Evolutionary conservation across 2,329 filamentous ascomycete species (phyloP).

Genomic region (Monosporascus sp.): DNA sequence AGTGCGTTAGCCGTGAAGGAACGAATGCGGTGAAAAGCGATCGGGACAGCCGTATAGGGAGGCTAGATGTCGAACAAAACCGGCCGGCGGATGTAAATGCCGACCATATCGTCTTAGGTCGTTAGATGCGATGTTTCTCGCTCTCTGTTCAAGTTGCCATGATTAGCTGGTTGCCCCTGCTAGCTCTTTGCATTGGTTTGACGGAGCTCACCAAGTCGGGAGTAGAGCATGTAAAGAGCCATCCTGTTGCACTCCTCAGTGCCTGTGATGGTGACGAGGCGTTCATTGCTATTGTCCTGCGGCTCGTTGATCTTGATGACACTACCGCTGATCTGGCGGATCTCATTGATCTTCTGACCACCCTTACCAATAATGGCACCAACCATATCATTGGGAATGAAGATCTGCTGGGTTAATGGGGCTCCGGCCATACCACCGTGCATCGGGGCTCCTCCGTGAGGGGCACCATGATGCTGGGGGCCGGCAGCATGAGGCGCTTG

Average conservation of each 20-base stretch:
- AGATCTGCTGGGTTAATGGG: constrained; percentile 95
- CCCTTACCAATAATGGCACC: constrained; percentile 98
- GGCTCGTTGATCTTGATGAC: constrained; percentile 99
- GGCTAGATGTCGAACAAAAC: constrained; percentile 5
- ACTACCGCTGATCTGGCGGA: constrained; percentile 91
- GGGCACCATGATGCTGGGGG: constrained; percentile 59
- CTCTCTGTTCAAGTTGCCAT: constrained; percentile 21
- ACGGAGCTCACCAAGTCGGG: constrained; percentile 73
- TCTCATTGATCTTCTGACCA: constrained; percentile 98
- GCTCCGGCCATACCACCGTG: constrained; percentile 67
- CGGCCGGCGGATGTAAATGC: constrained; percentile 9
- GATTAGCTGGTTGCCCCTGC: constrained; percentile 17
- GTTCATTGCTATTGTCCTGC: constrained; percentile 97
- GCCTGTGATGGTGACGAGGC: constrained; percentile 93
- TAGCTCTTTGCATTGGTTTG: constrained; percentile 10
- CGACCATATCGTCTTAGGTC: constrained; percentile 11
- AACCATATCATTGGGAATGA: constrained; percentile 99
- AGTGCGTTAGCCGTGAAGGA: constrained; percentile 8
- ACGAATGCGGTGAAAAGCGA: constrained; percentile 13
- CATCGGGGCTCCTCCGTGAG: constrained; percentile 70
- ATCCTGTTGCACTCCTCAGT: constrained; percentile 99
- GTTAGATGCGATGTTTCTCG: constrained; percentile 26
- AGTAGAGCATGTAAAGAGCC: constrained; percentile 99
- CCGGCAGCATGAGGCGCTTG: constrained; percentile 58
- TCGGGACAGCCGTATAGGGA: constrained; percentile 4